A percentile compares a stretch with the other conserved stretches of the same genome.
Conservation (phyloP, 306 rosid species). For the Vicia villosa region DNA sequence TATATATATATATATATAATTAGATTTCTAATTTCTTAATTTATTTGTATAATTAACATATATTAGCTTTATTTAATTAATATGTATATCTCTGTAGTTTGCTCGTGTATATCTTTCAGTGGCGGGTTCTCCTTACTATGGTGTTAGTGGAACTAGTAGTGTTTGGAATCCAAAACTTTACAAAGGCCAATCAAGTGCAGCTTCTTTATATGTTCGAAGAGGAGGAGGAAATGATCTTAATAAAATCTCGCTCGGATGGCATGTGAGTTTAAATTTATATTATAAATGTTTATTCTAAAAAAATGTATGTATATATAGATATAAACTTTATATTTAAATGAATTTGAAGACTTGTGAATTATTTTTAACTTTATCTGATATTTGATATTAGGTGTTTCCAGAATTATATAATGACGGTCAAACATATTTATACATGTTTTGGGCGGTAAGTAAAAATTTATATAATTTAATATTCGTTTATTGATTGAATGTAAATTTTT, state of each 20-base stretch:
- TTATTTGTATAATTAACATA: neutral
- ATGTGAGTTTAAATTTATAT: slow-evolving; percentile 16
- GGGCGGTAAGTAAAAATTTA: slow-evolving; percentile 13
- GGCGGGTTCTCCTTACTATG: neutral
- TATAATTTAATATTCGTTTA: no score
- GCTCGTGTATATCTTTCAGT: neutral
- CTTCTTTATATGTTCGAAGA: slow-evolving; percentile 1
- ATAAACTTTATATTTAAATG: neutral
- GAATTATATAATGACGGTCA: neutral
- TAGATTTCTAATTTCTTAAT: neutral
- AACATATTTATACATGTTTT: neutral
- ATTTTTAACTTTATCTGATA: neutral
- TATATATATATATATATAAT: neutral
- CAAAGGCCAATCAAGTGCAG: neutral
- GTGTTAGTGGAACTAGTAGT: neutral
- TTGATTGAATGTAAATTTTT: no score
- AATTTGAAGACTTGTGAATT: neutral
- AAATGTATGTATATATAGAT: neutral
- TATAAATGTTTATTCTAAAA: neutral
- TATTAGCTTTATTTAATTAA: neutral
- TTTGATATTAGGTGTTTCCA: neutral
- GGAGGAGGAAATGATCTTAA: neutral
- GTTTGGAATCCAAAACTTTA: neutral
- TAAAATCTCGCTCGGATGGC: neutral
- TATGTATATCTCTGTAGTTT: neutral